A percentile compares a stretch with the other conserved stretches of the same genome.
phyloP scores from a whole-genome alignment of 2,329 filamentous ascomycete species.

The Berkeleyomyces rouxiae region DNA sequence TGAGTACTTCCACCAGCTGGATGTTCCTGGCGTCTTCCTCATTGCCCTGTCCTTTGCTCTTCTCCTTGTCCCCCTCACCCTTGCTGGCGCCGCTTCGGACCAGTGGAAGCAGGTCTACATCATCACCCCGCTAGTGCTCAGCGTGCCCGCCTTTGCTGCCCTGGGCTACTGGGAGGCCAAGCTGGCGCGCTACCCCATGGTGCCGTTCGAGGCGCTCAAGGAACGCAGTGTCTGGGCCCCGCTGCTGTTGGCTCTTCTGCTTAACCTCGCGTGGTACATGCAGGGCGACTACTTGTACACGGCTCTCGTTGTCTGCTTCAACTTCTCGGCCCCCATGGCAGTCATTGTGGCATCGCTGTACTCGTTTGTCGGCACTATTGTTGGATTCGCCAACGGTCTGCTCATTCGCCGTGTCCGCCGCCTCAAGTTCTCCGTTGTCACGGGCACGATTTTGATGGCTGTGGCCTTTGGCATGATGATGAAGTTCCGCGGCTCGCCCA shows the following conservation, averaged over 20 bases:
- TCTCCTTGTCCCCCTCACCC: constrained; percentile 28
- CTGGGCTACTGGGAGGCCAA: constrained; percentile 32
- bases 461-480: constrained; percentile 51
- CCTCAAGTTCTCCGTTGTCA: constrained; percentile 46
- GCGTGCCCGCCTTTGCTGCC: constrained; percentile 30
- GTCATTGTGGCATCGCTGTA: constrained; percentile 45
- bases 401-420: constrained; percentile 39
- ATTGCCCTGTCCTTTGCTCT: constrained; percentile 29
- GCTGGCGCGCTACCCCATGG: constrained; percentile 33
- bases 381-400: constrained; percentile 38
- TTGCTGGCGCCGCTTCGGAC: constrained; percentile 25
- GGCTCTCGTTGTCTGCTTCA: constrained; percentile 42
- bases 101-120: constrained; percentile 25
- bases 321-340: constrained; percentile 37
- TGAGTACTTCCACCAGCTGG: constrained; percentile 28
- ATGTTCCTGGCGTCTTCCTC: constrained; percentile 28
- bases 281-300: constrained; percentile 51
- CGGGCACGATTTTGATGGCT: constrained; percentile 41
- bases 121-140: constrained; percentile 28
- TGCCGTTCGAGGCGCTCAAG: constrained; percentile 43
- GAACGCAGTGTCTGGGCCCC: constrained; percentile 49
- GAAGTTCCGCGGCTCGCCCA: constrained; percentile 38
- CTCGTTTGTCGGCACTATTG: constrained; percentile 37
- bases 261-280: constrained; percentile 45
- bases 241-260: constrained; percentile 38